Conservation (phyloP, 1,284 basidiomycete genomes). For the Moniliophthora roreri region DNA sequence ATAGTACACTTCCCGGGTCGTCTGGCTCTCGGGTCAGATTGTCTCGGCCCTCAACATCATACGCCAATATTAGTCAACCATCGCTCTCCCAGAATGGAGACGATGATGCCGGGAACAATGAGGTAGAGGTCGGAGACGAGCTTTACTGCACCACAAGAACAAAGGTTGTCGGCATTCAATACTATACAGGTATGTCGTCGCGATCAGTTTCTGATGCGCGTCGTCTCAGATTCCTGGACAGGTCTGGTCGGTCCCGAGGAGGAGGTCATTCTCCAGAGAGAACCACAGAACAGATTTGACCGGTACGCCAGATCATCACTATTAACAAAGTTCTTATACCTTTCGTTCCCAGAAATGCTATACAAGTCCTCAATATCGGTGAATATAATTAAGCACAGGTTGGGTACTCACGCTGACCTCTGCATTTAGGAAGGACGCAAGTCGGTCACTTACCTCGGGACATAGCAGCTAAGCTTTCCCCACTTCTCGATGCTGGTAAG, state of each 20-base stretch:
- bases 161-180: slow-evolving; percentile 79
- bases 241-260: slow-evolving; percentile 79
- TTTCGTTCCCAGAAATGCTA: slow-evolving; percentile 57
- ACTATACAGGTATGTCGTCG: slow-evolving; percentile 60
- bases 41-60: slow-evolving; percentile 16
- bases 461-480: slow-evolving; percentile 63
- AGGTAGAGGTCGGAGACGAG: slow-evolving; percentile 58
- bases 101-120: slow-evolving; percentile 36
- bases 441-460: slow-evolving; percentile 76
- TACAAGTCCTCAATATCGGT: slow-evolving; percentile 76
- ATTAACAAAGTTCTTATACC: neutral
- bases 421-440: slow-evolving; percentile 45
- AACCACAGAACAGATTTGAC: slow-evolving; percentile 72
- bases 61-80: slow-evolving; percentile 4
- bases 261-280: slow-evolving; percentile 70
- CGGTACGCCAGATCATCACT: slow-evolving; percentile 36
- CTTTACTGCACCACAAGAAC: slow-evolving; percentile 60
- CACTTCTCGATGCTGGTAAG: slow-evolving; percentile 62
- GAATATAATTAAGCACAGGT: neutral
- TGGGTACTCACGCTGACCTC: neutral
- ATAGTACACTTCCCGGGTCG: slow-evolving; percentile 10
- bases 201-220: too few species aligned
- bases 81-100: slow-evolving; percentile 37
- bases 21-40: slow-evolving; percentile 7
- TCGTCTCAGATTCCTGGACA: slow-evolving; percentile 25